Evolutionary conservation across 2,329 filamentous ascomycete species (phyloP).

Genomic region (Fonsecaea multimorphosa): DNA sequence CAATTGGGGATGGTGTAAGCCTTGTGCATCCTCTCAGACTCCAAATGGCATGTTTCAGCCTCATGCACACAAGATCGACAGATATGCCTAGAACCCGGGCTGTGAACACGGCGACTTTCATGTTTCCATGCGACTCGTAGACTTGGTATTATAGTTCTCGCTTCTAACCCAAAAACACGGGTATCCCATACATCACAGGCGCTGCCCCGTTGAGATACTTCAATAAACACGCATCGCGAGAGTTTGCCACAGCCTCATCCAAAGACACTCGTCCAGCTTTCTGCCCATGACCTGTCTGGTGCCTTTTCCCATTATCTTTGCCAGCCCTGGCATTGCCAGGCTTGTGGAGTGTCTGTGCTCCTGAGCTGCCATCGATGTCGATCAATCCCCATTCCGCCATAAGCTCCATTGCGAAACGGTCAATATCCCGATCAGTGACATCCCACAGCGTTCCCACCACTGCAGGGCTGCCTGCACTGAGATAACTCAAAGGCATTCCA

Average conservation of each 20-base stretch:
- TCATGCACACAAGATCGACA: background rate
- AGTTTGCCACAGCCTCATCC: slow-evolving; percentile 79
- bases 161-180: slow-evolving; percentile 70
- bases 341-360: slow-evolving; percentile 40
- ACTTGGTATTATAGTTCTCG: background rate
- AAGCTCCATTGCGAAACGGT: slow-evolving; percentile 79
- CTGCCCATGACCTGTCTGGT: slow-evolving; percentile 44
- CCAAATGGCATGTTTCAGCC: background rate
- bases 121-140: no score
- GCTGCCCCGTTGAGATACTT: slow-evolving; percentile 92
- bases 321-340: slow-evolving; percentile 42
- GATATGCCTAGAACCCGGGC: background rate
- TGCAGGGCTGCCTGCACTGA: slow-evolving; percentile 84
- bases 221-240: slow-evolving; percentile 80
- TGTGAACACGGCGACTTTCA: background rate
- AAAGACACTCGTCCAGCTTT: slow-evolving; percentile 59
- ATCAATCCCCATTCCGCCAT: slow-evolving; percentile 89
- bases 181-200: slow-evolving; percentile 92
- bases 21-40: background rate
- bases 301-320: slow-evolving; percentile 43
- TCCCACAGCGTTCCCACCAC: slow-evolving; percentile 96
- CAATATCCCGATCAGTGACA: slow-evolving; percentile 96
- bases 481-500: slow-evolving; percentile 88
- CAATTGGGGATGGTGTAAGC: background rate
- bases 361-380: slow-evolving; percentile 46